Conservation (phyloP, 257 asterid genomes). For the Nicotiana benthamiana region DNA sequence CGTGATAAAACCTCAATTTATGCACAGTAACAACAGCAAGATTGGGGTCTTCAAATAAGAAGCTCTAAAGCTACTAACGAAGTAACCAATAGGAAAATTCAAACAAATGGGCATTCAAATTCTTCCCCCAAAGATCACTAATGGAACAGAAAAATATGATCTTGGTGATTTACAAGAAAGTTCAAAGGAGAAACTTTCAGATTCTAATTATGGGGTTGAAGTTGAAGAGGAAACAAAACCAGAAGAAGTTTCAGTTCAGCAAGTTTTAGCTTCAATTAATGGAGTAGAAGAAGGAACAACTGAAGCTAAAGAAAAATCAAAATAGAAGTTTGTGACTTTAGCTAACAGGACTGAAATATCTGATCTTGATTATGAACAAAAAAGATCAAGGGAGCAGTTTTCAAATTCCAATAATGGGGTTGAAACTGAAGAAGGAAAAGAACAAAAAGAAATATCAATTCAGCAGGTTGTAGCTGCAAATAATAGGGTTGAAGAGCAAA, state of each 20-base stretch:
- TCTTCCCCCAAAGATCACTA: slow-evolving; percentile 9
- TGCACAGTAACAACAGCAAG: too few species aligned
- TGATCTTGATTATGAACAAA: too few species aligned
- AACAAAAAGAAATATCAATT: neutral
- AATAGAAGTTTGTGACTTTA: neutral
- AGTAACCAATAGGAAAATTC: slow-evolving; percentile 8
- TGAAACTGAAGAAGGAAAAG: neutral
- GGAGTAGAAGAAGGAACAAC: neutral
- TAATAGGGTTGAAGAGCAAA: neutral
- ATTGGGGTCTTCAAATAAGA: slow-evolving; percentile 21
- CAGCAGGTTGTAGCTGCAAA: neutral
- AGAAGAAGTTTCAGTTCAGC: neutral
- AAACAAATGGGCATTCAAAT: slow-evolving; percentile 21
- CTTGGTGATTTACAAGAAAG: slow-evolving; percentile 18
- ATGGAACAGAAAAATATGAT: slow-evolving; percentile 21
- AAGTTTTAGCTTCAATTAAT: neutral
- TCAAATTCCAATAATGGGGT: neutral
- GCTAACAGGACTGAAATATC: neutral
- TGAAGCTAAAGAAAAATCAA: neutral
- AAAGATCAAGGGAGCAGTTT: neutral
- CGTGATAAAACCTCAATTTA: too few species aligned
- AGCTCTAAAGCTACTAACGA: slow-evolving; percentile 25
- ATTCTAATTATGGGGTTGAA: neutral
- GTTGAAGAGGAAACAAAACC: neutral
- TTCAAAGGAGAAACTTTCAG: slow-evolving; percentile 7